Evolutionary conservation across 345 rosid species (phyloP).

Genomic region (Melaleuca alternifolia): DNA sequence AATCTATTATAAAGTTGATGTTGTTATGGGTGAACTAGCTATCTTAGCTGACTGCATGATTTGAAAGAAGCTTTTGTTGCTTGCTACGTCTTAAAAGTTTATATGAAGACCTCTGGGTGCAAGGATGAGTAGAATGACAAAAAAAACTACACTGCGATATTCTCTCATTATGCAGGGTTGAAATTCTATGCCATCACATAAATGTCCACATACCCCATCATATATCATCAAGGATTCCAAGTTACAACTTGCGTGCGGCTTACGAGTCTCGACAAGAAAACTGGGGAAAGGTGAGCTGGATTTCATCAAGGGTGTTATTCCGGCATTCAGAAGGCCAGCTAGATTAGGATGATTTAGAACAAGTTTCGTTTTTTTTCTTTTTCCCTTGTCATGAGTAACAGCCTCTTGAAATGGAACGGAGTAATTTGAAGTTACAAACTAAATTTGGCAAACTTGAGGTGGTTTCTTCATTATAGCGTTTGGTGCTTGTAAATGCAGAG

Average conservation of each 20-base stretch:
- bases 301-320: neutral
- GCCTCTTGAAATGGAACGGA: neutral
- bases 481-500: too few species aligned
- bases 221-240: too few species aligned
- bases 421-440: neutral
- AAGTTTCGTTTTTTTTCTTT: neutral
- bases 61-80: neutral
- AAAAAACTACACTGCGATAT: neutral
- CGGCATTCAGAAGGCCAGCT: neutral
- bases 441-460: too few species aligned
- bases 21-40: neutral
- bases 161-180: conserved; percentile 42
- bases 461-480: too few species aligned
- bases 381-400: neutral
- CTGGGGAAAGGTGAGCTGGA: conserved; percentile 67
- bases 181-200: conserved; percentile 82
- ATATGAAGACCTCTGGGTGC: too few species aligned
- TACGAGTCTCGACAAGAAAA: conserved; percentile 70
- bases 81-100: too few species aligned
- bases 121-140: too few species aligned
- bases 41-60: neutral
- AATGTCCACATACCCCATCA: too few species aligned
- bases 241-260: conserved; percentile 69
- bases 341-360: neutral
- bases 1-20: neutral